These are phyloP conservation scores for Kurtzmaniella natalensis DNA, from an alignment of 1,139 yeast genomes.

Conservation along the genomic window DNA sequence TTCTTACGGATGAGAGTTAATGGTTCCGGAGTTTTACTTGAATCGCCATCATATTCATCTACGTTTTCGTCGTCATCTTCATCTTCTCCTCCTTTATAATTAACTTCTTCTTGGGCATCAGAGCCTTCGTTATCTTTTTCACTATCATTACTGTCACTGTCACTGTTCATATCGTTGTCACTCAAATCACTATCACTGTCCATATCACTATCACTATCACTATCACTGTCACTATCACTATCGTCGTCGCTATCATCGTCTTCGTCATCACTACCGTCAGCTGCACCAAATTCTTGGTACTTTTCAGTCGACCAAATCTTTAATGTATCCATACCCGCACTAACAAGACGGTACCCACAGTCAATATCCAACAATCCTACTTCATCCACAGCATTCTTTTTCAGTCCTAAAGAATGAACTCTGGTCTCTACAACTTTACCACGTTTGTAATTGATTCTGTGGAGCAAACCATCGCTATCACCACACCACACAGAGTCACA, in stretches of 20 bases:
- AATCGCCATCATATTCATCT: slow-evolving; percentile 2
- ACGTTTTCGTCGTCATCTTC: slow-evolving; percentile 14
- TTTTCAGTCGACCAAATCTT: slow-evolving; percentile 64
- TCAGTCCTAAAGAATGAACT: slow-evolving; percentile 54
- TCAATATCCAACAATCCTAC: slow-evolving; percentile 76
- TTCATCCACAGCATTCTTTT: slow-evolving; percentile 46
- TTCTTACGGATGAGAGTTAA: slow-evolving; percentile 12
- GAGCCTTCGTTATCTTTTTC: slow-evolving; percentile 11
- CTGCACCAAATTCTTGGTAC: no score
- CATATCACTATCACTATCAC: slow-evolving; percentile 13
- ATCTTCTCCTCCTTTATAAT: slow-evolving; percentile 13
- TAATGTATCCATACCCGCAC: slow-evolving; percentile 78
- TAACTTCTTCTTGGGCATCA: slow-evolving; percentile 11
- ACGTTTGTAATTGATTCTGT: slow-evolving; percentile 58
- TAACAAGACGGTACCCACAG: slow-evolving; percentile 67
- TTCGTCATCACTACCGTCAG: slow-evolving; percentile 6
- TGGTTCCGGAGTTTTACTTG: slow-evolving; percentile 13
- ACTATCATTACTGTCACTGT: slow-evolving; percentile 12
- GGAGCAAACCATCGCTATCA: slow-evolving; percentile 74
- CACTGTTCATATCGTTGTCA: slow-evolving; percentile 9
- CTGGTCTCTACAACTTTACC: slow-evolving; percentile 67
- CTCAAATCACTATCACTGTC: slow-evolving; percentile 8
- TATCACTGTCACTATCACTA: slow-evolving; percentile 19
- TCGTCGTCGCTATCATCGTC: slow-evolving; percentile 13
- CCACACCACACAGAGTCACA: slow-evolving; percentile 74